Evolutionary conservation across 495 filamentous ascomycete genomes (phyloP).

Genomic region (Rhypophila decipiens): DNA sequence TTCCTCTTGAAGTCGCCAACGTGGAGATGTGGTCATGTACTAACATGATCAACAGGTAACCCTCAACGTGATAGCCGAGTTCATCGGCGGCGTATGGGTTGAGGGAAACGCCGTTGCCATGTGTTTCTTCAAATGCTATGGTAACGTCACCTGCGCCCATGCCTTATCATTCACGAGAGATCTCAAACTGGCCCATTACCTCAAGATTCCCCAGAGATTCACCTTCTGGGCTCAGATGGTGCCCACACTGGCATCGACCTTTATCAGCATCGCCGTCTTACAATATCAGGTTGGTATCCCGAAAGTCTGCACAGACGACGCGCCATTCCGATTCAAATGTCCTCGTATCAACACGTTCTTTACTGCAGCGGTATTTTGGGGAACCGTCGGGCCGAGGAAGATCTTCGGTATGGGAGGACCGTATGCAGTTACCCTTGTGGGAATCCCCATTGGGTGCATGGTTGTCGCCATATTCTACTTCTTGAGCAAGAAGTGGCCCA

Average conservation of each 20-base stretch:
- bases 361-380: slow-evolving; percentile 39
- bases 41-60: too few relatives aligned
- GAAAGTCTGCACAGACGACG: slow-evolving; percentile 31
- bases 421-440: slow-evolving; percentile 29
- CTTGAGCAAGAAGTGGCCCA: slow-evolving; percentile 24
- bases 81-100: slow-evolving; percentile 36
- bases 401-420: slow-evolving; percentile 32
- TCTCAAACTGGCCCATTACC: slow-evolving; percentile 40
- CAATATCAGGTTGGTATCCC: slow-evolving; percentile 36
- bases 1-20: too few relatives aligned
- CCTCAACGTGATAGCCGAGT: slow-evolving; percentile 39
- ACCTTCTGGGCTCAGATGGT: slow-evolving; percentile 41
- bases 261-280: slow-evolving; percentile 34
- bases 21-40: too few relatives aligned
- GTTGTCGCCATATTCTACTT: slow-evolving; percentile 25
- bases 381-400: slow-evolving; percentile 39
- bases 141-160: slow-evolving; percentile 36
- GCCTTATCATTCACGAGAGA: slow-evolving; percentile 32
- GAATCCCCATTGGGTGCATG: slow-evolving; percentile 32
- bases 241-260: slow-evolving; percentile 31
- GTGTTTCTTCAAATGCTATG: slow-evolving; percentile 40
- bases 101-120: slow-evolving; percentile 38
- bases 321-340: slow-evolving; percentile 35
- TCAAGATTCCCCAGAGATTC: slow-evolving; percentile 36
- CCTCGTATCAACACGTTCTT: slow-evolving; percentile 39